phyloP scores from a whole-genome alignment of 1,284 basidiomycete genomes.

The Rhodotorula sp. region DNA sequence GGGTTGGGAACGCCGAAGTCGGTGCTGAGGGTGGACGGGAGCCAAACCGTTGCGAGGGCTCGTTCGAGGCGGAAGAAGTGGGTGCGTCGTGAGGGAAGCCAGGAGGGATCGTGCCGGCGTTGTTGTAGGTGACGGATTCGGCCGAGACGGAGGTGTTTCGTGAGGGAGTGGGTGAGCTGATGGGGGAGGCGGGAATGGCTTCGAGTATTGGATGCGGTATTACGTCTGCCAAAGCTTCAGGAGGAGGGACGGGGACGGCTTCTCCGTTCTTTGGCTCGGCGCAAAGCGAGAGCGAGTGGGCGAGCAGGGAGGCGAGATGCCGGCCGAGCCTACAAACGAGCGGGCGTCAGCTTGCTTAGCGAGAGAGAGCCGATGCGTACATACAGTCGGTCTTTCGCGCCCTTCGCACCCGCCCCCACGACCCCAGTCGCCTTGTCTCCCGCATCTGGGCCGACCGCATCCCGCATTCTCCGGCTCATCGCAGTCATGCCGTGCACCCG shows the following conservation, averaged over 20 bases:
- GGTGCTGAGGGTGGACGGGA: background rate
- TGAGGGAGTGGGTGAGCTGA: slow-evolving; percentile 21
- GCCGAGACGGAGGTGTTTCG: slow-evolving; percentile 35
- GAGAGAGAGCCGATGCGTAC: background rate
- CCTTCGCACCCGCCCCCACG: slow-evolving; percentile 30
- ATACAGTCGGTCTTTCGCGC: slow-evolving; percentile 35
- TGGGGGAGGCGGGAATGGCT: slow-evolving; percentile 35
- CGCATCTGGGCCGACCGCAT: slow-evolving; percentile 41
- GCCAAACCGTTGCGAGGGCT: background rate
- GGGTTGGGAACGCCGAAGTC: slow-evolving; percentile 27
- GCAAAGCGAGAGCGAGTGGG: slow-evolving; percentile 46
- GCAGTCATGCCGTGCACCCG: slow-evolving; percentile 27
- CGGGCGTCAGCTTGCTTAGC: too few species aligned
- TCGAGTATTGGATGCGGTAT: slow-evolving; percentile 11
- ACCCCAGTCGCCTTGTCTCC: slow-evolving; percentile 41
- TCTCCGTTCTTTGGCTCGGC: slow-evolving; percentile 13
- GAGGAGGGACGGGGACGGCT: background rate
- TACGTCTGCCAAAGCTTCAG: background rate
- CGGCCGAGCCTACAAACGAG: slow-evolving; percentile 42
- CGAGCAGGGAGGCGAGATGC: slow-evolving; percentile 44
- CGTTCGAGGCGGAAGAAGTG: background rate
- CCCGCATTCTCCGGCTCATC: slow-evolving; percentile 29
- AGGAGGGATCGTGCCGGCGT: slow-evolving; percentile 14
- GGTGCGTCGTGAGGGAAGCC: slow-evolving; percentile 16
- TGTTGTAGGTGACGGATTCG: slow-evolving; percentile 26